Evolutionary conservation across 1,284 basidiomycete species (phyloP), one percentile per base, ranked within the genome.

Genomic region (Anthracocystis walkeri): DNA sequence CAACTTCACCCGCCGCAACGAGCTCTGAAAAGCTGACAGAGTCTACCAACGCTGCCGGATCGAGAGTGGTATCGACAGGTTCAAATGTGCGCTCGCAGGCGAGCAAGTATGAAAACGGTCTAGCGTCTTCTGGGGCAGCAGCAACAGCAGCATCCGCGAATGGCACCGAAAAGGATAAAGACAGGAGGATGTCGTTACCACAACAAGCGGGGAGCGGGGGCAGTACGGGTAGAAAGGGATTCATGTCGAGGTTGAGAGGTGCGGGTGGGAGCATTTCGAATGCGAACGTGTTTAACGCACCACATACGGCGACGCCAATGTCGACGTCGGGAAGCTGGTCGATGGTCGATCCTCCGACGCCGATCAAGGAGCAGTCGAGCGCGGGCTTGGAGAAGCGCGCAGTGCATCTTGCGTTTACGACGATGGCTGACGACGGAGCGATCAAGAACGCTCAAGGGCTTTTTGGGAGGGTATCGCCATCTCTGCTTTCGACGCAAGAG

Each of bases 301-400:
- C 64, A 12, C 25, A 21, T 23, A 25, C 31, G 12, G 40, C 58
- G 4, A 49, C 51, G 16, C 27, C 44, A 0, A 50, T 66, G 53
- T n/a, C 72, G n/a, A 52, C 58, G 1, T 75, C 72, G 14, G 72
- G 58, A 0, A 69, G 62, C 46, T 75, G 66, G 72, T 58, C 55
- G n/a, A 51, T 69, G 5, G 62, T 69, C 16, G 66, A 65, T 12
- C 41, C 58, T 0, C 63, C 72, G 3, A 45, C 65, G 7, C 53
- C 59, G 14, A 60, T 53, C 46, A 64, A 59, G 21, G 63, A 70
- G 48, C 41, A 49, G 14, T 33, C 41, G 5, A 25, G 3, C 3
- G 29, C 21, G 3, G 16, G 10, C 2, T 14, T 11, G 12, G 25
- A 56, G 10, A 11, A n/a, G 6, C 18, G 49, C 2, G 50, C 38